Base-by-base conservation (phyloP, 2,329 filamentous ascomycete species). In the Stachybotrys echinatus region DNA sequence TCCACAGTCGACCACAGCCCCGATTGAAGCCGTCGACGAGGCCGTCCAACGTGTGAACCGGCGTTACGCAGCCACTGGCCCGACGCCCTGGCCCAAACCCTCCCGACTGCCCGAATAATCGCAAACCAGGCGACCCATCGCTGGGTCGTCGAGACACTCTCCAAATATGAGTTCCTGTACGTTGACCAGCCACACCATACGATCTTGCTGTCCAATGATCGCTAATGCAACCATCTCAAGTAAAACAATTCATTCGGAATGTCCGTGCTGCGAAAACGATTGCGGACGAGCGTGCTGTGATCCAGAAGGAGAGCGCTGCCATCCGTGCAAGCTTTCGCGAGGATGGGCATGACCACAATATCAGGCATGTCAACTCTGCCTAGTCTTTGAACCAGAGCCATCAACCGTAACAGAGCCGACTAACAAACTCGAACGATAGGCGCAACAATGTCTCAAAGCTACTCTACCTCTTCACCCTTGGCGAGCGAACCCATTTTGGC, bases 191-290 rank as follows among this genome's bases (percentile, higher is more conserved):
- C 34, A 18, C 40, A 18, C 34, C 23, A 37, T 49, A 46, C 54
- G 27, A 14, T 34, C 27, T 34, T 34, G 14, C 27, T 14, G 27
- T 14, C 27, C 54, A 42, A 50, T 34, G 20, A 21, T 21, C 23
- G 39, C 49, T 31, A 48, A 31, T 45, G 21, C 40, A 31, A 39
- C 18, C 22, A 31, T 46, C 50, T 57, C 52, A 66, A 97, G 94
- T 99, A 70, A 99, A 99, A 77, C 94, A 97, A 75, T 99, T 99
- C 75, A 99, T 99, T 73, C 92, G 94, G 68, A 97, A 96, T 74
- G 94, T 99, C 67, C 90, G 94, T 69, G 92, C 94, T 54, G 91
- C 94, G 53, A 99, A 99, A 77, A 99, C 94, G 34, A 96, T 99
- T 67, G 95, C 95, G 68, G 94, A 99, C 73, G 94, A 99, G 76